A percentile compares a stretch with the other conserved stretches of the same genome.
These are phyloP conservation scores for Zopfochytrium polystomum DNA, from an alignment of 371 early-diverging fungal species.

Conservation along the genomic window DNA sequence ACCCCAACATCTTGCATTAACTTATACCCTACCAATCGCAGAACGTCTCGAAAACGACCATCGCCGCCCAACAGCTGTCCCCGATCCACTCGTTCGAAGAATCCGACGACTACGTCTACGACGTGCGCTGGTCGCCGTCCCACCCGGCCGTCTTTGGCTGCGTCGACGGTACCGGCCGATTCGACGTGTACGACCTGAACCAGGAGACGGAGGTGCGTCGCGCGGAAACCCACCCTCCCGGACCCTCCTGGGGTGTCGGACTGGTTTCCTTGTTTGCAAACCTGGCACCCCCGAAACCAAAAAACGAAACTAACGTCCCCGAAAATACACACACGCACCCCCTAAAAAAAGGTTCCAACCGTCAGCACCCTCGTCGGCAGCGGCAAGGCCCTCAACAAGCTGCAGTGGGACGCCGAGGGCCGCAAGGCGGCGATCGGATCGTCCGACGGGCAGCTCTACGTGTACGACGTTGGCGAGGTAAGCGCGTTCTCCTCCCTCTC, in stretches of 20 bases:
- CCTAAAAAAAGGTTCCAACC: constrained; percentile 65
- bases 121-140: constrained; percentile 92
- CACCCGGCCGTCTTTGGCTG: constrained; percentile 92
- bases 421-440: constrained; percentile 78
- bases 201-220: constrained; percentile 72
- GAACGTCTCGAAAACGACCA: constrained; percentile 63
- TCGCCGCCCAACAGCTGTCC: constrained; percentile 53
- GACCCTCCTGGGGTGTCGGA: not conserved
- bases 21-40: not conserved
- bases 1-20: not conserved
- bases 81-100: constrained; percentile 89
- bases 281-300: not conserved
- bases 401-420: constrained; percentile 90
- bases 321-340: too few relatives aligned
- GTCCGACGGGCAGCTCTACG: constrained; percentile 80
- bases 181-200: constrained; percentile 91
- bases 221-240: not conserved
- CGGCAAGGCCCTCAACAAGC: constrained; percentile 83
- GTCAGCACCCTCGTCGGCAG: constrained; percentile 64
- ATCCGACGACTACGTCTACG: constrained; percentile 92
- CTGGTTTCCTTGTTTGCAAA: not conserved
- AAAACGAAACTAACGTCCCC: not conserved
- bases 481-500: not conserved
- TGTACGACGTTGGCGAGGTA: constrained; percentile 90
- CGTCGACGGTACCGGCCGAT: constrained; percentile 85